Conservation (phyloP, 1,139 yeast species). For the Pichia sp. region DNA sequence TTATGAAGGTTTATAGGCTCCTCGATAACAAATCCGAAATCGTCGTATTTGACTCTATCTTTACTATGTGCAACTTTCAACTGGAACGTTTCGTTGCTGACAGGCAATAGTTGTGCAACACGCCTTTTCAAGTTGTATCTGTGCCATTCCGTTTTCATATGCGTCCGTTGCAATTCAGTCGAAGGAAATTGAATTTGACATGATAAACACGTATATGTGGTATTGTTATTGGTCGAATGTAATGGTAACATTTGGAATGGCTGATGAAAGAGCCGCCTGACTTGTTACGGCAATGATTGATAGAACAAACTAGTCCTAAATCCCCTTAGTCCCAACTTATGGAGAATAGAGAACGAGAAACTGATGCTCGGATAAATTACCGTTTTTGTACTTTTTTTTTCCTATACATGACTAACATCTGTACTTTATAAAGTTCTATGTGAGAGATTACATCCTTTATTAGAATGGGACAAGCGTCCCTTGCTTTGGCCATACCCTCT, state of each 20-base stretch:
- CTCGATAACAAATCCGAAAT: conserved; percentile 53
- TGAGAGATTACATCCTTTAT: not conserved
- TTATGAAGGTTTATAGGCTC: conserved; percentile 7
- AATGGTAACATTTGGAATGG: conserved; percentile 17
- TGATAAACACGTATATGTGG: conserved; percentile 72
- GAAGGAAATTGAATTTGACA: conserved; percentile 75
- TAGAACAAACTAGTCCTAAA: no score
- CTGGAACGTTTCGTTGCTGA: conserved; percentile 53
- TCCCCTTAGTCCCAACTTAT: no score
- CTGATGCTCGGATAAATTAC: not conserved
- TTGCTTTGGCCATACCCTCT: conserved; percentile 82
- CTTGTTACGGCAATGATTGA: no score
- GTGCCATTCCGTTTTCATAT: conserved; percentile 97
- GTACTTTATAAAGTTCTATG: not conserved
- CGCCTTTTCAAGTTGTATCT: conserved; percentile 87
- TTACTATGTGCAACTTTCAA: conserved; percentile 34
- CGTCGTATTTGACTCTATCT: conserved; percentile 45
- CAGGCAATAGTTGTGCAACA: conserved; percentile 79
- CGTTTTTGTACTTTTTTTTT: not conserved
- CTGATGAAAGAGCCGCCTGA: no score
- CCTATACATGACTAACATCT: not conserved
- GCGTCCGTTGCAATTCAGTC: conserved; percentile 78
- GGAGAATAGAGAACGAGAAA: not conserved
- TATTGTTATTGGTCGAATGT: conserved; percentile 23
- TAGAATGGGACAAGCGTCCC: conserved; percentile 13